Conservation (phyloP, 495 filamentous ascomycete species). For the Xylaria palmicola region DNA sequence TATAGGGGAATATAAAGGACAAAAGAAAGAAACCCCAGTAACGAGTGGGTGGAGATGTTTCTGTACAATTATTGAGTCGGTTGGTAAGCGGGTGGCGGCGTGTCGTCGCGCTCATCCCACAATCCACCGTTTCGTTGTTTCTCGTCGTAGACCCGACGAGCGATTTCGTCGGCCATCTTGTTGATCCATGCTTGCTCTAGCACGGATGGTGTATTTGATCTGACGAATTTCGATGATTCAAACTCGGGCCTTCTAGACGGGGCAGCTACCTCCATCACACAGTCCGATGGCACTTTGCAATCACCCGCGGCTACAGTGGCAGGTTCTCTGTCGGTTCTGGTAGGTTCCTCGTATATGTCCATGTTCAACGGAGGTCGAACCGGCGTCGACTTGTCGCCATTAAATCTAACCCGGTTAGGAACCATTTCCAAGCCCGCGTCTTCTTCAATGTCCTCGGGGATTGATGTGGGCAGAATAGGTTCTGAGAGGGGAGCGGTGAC, state of each 20-base stretch:
- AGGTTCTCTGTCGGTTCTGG: constrained; percentile 11
- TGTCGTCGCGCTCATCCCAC: constrained; percentile 52
- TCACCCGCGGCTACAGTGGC: constrained; percentile 15
- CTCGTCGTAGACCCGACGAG: constrained; percentile 74
- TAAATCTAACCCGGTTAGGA: constrained; percentile 45
- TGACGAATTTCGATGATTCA: constrained; percentile 28
- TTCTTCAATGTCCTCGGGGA: constrained; percentile 56
- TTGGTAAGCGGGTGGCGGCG: constrained; percentile 64
- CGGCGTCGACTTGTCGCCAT: constrained; percentile 23
- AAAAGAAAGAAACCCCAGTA: constrained; percentile 22
- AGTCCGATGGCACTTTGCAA: constrained; percentile 26
- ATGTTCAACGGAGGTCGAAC: constrained; percentile 30
- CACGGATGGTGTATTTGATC: constrained; percentile 47
- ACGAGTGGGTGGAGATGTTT: constrained; percentile 10
- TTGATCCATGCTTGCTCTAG: constrained; percentile 85
- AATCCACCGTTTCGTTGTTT: constrained; percentile 47
- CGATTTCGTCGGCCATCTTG: constrained; percentile 89
- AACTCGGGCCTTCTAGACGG: constrained; percentile 34
- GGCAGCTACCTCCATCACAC: constrained; percentile 34
- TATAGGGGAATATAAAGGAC: constrained; percentile 20
- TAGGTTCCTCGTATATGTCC: constrained; percentile 24
- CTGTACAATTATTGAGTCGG: constrained; percentile 33
- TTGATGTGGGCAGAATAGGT: constrained; percentile 39
- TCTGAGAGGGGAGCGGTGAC: constrained; percentile 49
- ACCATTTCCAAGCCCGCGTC: constrained; percentile 48